Evolutionary conservation across 1,284 basidiomycete genomes (phyloP), one percentile per base, ranked within the genome.

Genomic region (Cystobasidium sp.): DNA sequence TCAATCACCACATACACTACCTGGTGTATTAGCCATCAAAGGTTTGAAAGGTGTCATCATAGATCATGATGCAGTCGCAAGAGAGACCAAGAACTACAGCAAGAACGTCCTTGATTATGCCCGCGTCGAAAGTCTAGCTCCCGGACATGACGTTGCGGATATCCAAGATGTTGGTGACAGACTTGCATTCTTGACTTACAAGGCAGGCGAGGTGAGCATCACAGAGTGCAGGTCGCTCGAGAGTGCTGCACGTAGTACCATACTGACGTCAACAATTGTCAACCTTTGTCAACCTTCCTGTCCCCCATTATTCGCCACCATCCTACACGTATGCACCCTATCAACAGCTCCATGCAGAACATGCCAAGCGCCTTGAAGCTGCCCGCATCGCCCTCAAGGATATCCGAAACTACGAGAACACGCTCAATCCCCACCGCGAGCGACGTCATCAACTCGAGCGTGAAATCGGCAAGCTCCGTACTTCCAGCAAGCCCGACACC

Each of bases 351-450:
- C 61, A 64, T 18, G 75, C 68, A 7, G 64, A 64, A 24, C 76
- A 77, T 22, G 68, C 66, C 3, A 65, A 68, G 49, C 46, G 62
- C 18, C 24, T 79, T 31, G 78, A 79, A 46, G 56, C 77, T 43
- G 31, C 69, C 9, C 63, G 79, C 7, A 59, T 55, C 14, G 24
- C 75, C 0, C 69, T 80, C 52, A 80, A 80, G 55, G 75, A 76
- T 20, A 52, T 76, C 20, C 78, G 79, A 75, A 80, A 80, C 69
- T 77, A 76, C 49, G 78, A 80, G 68, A 78, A 79, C 62, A 76
- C 76, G 16, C 62, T 79, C 43, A 69, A 68, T 31, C 76, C 72
- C 52, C 68, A 76, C 16, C 76, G 75, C 24, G 58, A 74, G 46
- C 66, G 67, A 31, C 74, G 59, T 37, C 20, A 46, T 6, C 41